A percentile compares a stretch with the other conserved stretches of the same genome.
Evolutionary conservation across 257 asterid species (phyloP).

Genomic region (Vinca minor): DNA sequence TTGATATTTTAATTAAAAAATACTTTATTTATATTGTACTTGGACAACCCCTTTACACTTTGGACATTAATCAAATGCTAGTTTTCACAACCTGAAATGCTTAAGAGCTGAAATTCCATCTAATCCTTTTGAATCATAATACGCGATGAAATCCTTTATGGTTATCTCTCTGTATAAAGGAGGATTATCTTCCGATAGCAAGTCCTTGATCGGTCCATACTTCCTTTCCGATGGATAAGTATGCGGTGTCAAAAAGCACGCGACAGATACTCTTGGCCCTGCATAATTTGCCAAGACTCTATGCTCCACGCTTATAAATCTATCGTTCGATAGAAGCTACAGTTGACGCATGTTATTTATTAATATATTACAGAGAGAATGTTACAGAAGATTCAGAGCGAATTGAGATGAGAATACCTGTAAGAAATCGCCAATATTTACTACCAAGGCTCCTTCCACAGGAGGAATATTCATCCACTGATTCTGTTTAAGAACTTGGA

Average conservation of each 20-base stretch:
- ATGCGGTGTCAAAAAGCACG: constrained; percentile 32
- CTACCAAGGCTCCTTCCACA: constrained; percentile 14
- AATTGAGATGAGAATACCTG: no score
- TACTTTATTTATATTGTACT: no score
- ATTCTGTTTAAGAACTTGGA: constrained; percentile 19
- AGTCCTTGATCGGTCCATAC: constrained; percentile 44
- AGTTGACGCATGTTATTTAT: background rate
- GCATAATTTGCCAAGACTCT: constrained; percentile 24
- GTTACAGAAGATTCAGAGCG: no score
- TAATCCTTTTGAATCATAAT: constrained; percentile 23
- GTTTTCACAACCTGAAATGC: constrained; percentile 25
- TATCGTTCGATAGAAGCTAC: constrained; percentile 44
- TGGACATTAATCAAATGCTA: no score
- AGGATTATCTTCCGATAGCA: constrained; percentile 40
- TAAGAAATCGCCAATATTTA: constrained; percentile 23
- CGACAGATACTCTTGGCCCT: constrained; percentile 46
- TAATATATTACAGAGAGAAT: no score
- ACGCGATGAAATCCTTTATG: constrained; percentile 26
- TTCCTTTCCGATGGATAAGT: constrained; percentile 11
- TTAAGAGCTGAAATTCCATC: constrained; percentile 30
- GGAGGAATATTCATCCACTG: constrained; percentile 28
- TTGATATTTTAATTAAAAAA: no score
- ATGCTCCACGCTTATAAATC: constrained; percentile 36
- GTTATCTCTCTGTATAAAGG: constrained; percentile 26
- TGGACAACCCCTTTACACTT: no score